Conservation (phyloP, 2,329 filamentous ascomycete genomes). For the Pseudogymnoascus sp. region DNA sequence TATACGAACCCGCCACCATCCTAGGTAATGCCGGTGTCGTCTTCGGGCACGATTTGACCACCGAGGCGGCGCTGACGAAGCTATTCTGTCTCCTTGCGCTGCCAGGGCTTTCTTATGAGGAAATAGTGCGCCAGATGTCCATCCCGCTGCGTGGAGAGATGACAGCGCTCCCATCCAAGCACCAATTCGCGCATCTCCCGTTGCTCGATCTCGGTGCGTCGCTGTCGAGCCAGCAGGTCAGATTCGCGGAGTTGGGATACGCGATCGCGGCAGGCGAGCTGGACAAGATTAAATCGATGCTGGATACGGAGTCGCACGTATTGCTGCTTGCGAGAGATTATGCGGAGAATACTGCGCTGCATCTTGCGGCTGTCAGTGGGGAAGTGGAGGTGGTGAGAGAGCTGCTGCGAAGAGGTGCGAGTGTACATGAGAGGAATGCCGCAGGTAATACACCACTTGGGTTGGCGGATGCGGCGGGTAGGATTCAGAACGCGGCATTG, state of each 20-base stretch:
- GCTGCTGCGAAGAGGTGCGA: constrained; percentile 52
- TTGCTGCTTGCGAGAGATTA: constrained; percentile 30
- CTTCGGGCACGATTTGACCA: constrained; percentile 60
- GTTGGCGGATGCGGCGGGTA: constrained; percentile 50
- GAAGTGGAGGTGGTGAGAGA: constrained; percentile 48
- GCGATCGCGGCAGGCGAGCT: constrained; percentile 52
- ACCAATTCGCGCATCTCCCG: constrained; percentile 38
- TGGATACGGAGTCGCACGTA: constrained; percentile 22
- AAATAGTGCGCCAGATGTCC: constrained; percentile 55
- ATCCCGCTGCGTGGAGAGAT: constrained; percentile 56
- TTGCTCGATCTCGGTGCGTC: constrained; percentile 29
- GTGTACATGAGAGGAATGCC: constrained; percentile 56
- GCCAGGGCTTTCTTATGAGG: constrained; percentile 45
- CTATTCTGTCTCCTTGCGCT: constrained; percentile 50
- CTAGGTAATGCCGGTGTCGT: constrained; percentile 60
- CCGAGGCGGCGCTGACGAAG: constrained; percentile 39
- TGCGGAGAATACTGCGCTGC: constrained; percentile 31
- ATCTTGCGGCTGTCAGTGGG: constrained; percentile 33
- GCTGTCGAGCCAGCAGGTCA: constrained; percentile 46
- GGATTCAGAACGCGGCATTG: constrained; percentile 43
- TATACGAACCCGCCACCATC: constrained; percentile 51
- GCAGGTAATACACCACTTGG: constrained; percentile 60
- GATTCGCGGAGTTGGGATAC: constrained; percentile 52
- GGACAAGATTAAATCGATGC: constrained; percentile 27
- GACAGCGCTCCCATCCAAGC: constrained; percentile 33